Evolutionary conservation across 2,329 filamentous ascomycete genomes (phyloP).

Genomic region (Neopestalotiopsis rosae): DNA sequence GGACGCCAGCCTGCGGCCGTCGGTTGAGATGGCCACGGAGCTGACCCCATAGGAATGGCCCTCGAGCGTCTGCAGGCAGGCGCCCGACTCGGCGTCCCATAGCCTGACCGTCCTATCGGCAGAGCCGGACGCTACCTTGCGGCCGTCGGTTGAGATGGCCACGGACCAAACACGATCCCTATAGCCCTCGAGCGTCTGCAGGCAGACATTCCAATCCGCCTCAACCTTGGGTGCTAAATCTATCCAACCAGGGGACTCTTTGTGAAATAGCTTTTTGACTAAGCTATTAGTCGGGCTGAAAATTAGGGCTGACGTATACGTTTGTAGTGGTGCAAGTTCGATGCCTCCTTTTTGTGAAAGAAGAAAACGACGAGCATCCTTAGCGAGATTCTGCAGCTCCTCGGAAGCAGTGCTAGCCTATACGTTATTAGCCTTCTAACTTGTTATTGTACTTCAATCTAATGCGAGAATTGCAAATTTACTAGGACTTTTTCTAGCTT

Average conservation of each 20-base stretch:
- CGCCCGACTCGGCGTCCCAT: no score
- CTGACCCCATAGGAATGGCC: constrained; percentile 2
- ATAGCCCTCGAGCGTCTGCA: no score
- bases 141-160: no score
- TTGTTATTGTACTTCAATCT: neutral
- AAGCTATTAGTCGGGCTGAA: constrained; percentile 36
- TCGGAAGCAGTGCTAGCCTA: neutral
- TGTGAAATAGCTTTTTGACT: constrained; percentile 23
- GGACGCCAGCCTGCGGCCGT: constrained; percentile 19
- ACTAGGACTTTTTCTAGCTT: constrained; percentile 23
- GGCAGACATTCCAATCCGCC: constrained; percentile 13
- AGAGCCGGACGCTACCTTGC: no score
- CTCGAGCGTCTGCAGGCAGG: constrained; percentile 14
- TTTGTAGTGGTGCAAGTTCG: constrained; percentile 35
- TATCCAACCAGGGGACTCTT: constrained; percentile 26
- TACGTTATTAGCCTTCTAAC: neutral
- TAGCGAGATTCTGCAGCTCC: constrained; percentile 24
- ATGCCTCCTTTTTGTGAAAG: constrained; percentile 25
- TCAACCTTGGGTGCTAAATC: constrained; percentile 17
- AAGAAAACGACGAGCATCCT: constrained; percentile 38
- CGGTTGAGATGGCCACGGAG: constrained; percentile 20
- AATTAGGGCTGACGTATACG: constrained; percentile 38
- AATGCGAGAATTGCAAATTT: constrained; percentile 12
- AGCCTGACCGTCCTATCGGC: no score
- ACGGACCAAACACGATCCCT: no score